These are phyloP conservation scores for Alternaria infectoria DNA, from an alignment of 2,329 filamentous ascomycete species.

Conservation along the genomic window DNA sequence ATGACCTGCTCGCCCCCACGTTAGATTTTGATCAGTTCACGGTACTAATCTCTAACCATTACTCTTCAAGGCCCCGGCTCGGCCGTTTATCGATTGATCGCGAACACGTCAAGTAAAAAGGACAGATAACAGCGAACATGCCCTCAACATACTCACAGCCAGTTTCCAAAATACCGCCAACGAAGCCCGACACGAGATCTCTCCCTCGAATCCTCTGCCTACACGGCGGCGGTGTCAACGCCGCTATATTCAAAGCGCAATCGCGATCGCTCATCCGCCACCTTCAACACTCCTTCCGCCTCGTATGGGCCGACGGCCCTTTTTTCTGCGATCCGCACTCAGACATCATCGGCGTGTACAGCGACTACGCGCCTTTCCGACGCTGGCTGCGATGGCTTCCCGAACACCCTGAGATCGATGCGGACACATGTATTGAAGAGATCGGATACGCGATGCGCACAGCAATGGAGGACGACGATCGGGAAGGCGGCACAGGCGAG, in stretches of 20 bases:
- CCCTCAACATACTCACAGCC: constrained; percentile 4
- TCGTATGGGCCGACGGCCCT: constrained; percentile 75
- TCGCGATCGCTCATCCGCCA: constrained; percentile 62
- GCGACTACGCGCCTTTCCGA: constrained; percentile 69
- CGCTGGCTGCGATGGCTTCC: constrained; percentile 69
- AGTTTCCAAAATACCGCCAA: constrained; percentile 30
- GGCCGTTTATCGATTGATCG: background rate
- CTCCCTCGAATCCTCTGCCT: constrained; percentile 76
- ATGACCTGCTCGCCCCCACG: background rate
- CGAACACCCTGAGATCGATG: constrained; percentile 62
- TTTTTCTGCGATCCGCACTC: constrained; percentile 67
- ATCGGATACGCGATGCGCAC: constrained; percentile 54
- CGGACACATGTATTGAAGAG: constrained; percentile 56
- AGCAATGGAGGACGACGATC: constrained; percentile 54
- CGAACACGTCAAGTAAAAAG: background rate
- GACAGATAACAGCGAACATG: background rate
- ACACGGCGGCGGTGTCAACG: constrained; percentile 79
- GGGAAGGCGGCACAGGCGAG: constrained; percentile 48
- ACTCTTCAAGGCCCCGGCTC: background rate
- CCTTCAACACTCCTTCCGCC: constrained; percentile 66
- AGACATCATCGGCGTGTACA: constrained; percentile 69
- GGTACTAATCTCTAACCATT: background rate
- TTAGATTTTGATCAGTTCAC: background rate
- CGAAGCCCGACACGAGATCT: constrained; percentile 30
- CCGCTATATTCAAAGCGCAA: constrained; percentile 71